These are phyloP conservation scores for Cyberlindnera maclurae DNA, from an alignment of 805 yeast species.

Conservation along the genomic window DNA sequence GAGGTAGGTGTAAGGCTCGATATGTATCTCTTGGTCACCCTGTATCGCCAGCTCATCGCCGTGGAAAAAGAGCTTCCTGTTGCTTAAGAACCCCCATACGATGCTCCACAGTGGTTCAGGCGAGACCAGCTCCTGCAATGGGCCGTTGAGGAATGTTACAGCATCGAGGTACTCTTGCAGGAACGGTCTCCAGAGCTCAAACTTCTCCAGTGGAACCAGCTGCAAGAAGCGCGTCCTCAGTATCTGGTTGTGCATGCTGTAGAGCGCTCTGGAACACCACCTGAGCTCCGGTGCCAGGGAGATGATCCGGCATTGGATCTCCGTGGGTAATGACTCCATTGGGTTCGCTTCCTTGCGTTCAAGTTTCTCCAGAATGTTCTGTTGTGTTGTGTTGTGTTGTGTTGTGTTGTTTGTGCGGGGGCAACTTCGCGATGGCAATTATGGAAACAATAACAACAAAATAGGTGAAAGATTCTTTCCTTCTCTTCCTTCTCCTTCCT, in stretches of 20 bases:
- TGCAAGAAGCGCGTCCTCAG: conserved; percentile 33
- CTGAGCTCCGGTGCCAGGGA: conserved; percentile 28
- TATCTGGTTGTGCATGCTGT: conserved; percentile 41
- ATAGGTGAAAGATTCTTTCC: background rate
- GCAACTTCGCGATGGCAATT: background rate
- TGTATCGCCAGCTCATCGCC: conserved; percentile 28
- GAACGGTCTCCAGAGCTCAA: background rate
- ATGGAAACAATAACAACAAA: too few relatives aligned
- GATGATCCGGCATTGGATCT: conserved; percentile 34
- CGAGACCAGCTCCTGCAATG: conserved; percentile 27
- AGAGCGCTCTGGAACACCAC: conserved; percentile 36
- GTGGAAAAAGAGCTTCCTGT: conserved; percentile 43
- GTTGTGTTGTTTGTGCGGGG: too few relatives aligned
- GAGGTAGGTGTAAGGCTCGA: conserved; percentile 1
- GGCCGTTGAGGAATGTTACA: conserved; percentile 29
- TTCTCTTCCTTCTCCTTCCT: too few relatives aligned
- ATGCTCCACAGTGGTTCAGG: conserved; percentile 38
- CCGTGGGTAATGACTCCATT: conserved; percentile 31
- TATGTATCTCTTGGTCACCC: conserved; percentile 1
- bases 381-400: background rate
- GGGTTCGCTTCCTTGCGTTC: background rate
- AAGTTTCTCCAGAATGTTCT: background rate
- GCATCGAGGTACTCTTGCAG: conserved; percentile 2
- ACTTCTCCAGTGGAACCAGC: conserved; percentile 5
- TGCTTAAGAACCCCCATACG: conserved; percentile 42